Conservation (phyloP, 1,139 yeast genomes). For the Geotrichum macrosporum region DNA sequence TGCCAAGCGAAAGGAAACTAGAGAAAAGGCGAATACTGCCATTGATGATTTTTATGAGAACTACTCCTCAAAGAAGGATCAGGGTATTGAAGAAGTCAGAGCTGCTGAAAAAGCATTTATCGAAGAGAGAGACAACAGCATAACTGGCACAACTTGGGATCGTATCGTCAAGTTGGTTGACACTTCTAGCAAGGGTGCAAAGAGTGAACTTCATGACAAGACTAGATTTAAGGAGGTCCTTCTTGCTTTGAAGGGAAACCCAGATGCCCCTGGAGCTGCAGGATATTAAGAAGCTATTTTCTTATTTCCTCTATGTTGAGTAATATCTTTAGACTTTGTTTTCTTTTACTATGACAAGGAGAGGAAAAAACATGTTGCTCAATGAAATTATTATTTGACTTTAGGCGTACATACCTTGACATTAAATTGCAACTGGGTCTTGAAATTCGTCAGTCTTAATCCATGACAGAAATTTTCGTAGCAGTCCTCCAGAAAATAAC, state of each 20-base stretch:
- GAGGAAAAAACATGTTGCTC: too few relatives aligned
- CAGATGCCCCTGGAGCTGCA: conserved; percentile 68
- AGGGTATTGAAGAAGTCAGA: conserved; percentile 54
- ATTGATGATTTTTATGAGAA: conserved; percentile 93
- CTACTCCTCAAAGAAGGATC: conserved; percentile 81
- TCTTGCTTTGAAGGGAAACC: conserved; percentile 62
- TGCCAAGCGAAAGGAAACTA: conserved; percentile 62
- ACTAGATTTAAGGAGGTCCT: conserved; percentile 66
- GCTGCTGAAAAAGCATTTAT: conserved; percentile 66
- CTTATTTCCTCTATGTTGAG: background rate
- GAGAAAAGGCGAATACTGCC: conserved; percentile 75
- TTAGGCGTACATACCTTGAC: too few relatives aligned
- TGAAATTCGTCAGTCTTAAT: conserved; percentile 32
- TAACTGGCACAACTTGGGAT: conserved; percentile 79
- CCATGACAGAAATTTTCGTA: conserved; percentile 36
- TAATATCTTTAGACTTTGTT: background rate
- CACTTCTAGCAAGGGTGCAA: conserved; percentile 41
- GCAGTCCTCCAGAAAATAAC: conserved; percentile 34
- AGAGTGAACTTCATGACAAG: conserved; percentile 56
- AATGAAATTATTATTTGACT: background rate
- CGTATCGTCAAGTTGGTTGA: conserved; percentile 58
- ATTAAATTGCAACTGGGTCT: conserved; percentile 25
- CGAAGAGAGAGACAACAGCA: conserved; percentile 73
- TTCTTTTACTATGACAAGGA: too few relatives aligned
- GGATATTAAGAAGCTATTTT: conserved; percentile 47